These are phyloP conservation scores for Piromyces sp. DNA, from an alignment of 192 early-diverging fungal species.

Conservation along the genomic window DNA sequence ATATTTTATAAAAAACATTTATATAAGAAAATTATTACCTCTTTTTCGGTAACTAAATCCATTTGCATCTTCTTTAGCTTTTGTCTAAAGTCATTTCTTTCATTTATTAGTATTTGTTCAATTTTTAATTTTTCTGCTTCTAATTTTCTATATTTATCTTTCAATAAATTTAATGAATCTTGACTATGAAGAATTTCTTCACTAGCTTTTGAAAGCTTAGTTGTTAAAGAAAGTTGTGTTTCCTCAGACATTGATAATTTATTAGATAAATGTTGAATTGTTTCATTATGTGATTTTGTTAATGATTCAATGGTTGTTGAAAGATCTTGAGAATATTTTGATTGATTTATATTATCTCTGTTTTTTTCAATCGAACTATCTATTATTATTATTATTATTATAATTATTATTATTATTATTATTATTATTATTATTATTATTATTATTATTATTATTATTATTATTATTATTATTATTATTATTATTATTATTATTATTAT, in stretches of 20 bases:
- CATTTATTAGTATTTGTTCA: not conserved
- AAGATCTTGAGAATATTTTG: slow-evolving; percentile 12
- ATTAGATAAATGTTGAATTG: slow-evolving; percentile 8
- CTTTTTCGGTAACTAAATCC: slow-evolving; percentile 16
- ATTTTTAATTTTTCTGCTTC: not conserved
- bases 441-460: too few species aligned
- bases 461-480: too few species aligned
- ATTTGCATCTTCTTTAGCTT: slow-evolving; percentile 11
- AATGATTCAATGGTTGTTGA: slow-evolving; percentile 17
- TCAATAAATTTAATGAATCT: slow-evolving; percentile 9
- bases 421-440: too few species aligned
- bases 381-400: not conserved
- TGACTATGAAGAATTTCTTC: slow-evolving; percentile 14
- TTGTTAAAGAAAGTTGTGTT: slow-evolving; percentile 2
- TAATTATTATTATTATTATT: too few species aligned
- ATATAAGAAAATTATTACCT: too few species aligned
- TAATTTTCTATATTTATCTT: slow-evolving; percentile 8
- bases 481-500: too few species aligned
- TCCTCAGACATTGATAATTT: slow-evolving; percentile 14
- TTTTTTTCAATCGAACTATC: slow-evolving; percentile 18
- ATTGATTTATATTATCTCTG: slow-evolving; percentile 9
- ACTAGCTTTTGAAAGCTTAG: slow-evolving; percentile 13
- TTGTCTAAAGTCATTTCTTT: not conserved
- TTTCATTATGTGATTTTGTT: slow-evolving; percentile 15
- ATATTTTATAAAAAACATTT: too few species aligned